A percentile compares a stretch with the other conserved stretches of the same genome.
Evolutionary conservation across 257 asterid species (phyloP).

Genomic region (Fraxinus americana): DNA sequence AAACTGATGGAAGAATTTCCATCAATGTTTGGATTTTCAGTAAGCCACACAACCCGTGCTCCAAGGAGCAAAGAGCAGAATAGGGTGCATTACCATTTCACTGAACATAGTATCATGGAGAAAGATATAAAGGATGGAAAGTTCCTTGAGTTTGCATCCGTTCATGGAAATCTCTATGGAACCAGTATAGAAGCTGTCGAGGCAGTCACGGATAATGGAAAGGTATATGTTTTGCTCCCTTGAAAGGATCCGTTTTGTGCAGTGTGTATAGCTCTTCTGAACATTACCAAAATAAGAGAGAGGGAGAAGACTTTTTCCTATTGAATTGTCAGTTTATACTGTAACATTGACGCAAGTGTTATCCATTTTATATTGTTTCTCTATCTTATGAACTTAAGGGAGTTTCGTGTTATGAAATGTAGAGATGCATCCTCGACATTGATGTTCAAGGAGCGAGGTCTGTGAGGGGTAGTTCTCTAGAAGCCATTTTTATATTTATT

Average conservation of each 20-base stretch:
- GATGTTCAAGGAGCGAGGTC: slow-evolving; percentile 99
- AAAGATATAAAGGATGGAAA: slow-evolving; percentile 68
- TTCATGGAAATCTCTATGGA: slow-evolving; percentile 95
- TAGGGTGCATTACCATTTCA: slow-evolving; percentile 91
- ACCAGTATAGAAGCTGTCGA: slow-evolving; percentile 94
- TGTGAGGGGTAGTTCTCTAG: slow-evolving; percentile 87
- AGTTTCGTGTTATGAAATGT: slow-evolving; percentile 48
- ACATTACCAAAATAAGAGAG: neutral
- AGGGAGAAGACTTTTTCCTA: neutral
- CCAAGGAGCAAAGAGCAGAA: slow-evolving; percentile 74
- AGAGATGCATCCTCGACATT: slow-evolving; percentile 98
- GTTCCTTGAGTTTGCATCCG: slow-evolving; percentile 87
- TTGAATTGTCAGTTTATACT: neutral
- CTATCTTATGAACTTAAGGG: slow-evolving; percentile 36
- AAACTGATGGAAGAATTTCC: slow-evolving; percentile 86
- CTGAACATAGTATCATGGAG: slow-evolving; percentile 70
- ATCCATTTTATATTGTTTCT: slow-evolving; percentile 23
- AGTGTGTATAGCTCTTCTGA: neutral
- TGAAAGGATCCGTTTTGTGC: neutral
- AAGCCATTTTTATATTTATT: slow-evolving; percentile 90
- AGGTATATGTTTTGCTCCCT: slow-evolving; percentile 42
- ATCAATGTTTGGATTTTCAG: slow-evolving; percentile 85
- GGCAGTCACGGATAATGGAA: slow-evolving; percentile 86
- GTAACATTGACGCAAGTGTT: slow-evolving; percentile 2
- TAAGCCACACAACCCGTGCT: slow-evolving; percentile 96